phyloP scores from a whole-genome alignment of 2,329 filamentous ascomycete genomes.

The Pseudogymnoascus sp. region DNA sequence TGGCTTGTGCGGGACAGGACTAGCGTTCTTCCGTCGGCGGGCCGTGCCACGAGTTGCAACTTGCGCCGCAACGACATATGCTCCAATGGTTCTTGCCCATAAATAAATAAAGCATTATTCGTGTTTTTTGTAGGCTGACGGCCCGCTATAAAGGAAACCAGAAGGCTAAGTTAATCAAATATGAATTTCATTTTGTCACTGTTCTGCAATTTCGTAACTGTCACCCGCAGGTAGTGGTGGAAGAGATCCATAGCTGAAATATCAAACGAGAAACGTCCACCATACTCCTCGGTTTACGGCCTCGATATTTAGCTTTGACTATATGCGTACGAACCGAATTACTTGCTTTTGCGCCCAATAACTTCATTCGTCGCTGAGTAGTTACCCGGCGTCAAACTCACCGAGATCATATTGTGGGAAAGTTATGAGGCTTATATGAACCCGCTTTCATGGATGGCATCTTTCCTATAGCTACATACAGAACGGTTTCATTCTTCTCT shows the following conservation, averaged over 20 bases:
- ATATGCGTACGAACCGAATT: neutral
- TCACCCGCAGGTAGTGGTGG: neutral
- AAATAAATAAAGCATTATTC: neutral
- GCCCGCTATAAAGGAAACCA: neutral
- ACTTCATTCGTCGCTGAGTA: neutral
- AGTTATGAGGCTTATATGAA: neutral
- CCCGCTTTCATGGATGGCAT: neutral
- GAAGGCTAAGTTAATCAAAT: neutral
- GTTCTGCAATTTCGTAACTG: neutral
- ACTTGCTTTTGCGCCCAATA: neutral
- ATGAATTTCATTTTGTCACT: neutral
- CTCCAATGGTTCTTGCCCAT: neutral
- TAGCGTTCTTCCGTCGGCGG: constrained; percentile 2
- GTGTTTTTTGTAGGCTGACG: neutral
- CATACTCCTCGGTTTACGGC: neutral
- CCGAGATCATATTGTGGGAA: neutral
- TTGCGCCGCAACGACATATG: neutral
- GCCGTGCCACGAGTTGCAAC: neutral
- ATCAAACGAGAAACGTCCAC: neutral
- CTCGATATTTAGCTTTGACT: neutral
- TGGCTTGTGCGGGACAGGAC: neutral
- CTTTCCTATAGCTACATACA: neutral
- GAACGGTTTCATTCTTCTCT: neutral
- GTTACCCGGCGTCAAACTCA: neutral
- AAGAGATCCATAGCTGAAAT: neutral